Evolutionary conservation across 495 filamentous ascomycete species (phyloP), one percentile per base, ranked within the genome.

Genomic region (Aspergillus taichungensis): DNA sequence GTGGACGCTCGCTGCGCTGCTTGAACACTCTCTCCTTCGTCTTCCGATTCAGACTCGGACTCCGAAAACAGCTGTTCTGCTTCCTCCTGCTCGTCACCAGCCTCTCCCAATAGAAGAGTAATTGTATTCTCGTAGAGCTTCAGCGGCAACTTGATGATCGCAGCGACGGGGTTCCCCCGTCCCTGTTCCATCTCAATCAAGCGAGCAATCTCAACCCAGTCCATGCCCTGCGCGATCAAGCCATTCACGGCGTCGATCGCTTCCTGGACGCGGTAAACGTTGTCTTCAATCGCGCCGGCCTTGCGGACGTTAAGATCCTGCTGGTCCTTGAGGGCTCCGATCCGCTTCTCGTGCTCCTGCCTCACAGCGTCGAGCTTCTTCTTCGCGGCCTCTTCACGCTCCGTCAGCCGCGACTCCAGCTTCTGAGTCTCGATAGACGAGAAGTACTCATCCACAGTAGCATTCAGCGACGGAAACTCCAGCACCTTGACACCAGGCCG

Each of bases 381-480:
- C 64, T 82, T 86, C 4, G 92, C 92, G 9, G 74, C 73, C 28
- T 83, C 77, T 59, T 97, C 88, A 9, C 81, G 78, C 56, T 95
- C 92, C 24, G 77, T 77, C 14, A 98, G 67, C 10, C 80, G 69
- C 0, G 87, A 91, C 62, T 91, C 85, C 8, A 97, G 75, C 54
- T 87, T 94, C 60, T 96, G 92, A 0, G 88, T 87, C 62, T 98
- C 92, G 13, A 97, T 77, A 0, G 90, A 95, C 1, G 92, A 98
- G 61, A 90, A 98, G 62, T 95, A 98, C 50, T 94, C 86, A 54
- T 98, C 92, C 0, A 94, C 88, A 0, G 89, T 92, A 44, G 83
- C 86, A 60, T 95, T 95, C 72, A 88, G 94, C 42, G 83, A 83
- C 3, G 87, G 77, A 53, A 87, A 88, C 43, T 84, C 73, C 7